phyloP scores from a whole-genome alignment of 1,284 basidiomycete genomes.

The Heliocybe sulcata region DNA sequence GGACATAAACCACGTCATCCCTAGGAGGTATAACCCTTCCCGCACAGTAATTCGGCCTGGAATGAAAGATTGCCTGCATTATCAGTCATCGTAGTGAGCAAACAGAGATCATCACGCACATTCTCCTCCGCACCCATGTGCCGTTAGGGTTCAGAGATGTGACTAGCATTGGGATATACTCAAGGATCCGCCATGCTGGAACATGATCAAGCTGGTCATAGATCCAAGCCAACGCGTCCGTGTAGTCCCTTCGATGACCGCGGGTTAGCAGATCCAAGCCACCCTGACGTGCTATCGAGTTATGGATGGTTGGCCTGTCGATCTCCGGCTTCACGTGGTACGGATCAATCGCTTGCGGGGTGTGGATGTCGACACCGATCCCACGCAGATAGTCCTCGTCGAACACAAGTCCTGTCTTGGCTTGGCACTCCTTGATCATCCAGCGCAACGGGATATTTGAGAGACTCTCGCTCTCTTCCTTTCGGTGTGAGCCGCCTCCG shows the following conservation, averaged over 20 bases:
- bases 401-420: conserved; percentile 45
- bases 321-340: background rate
- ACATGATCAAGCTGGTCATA: conserved; percentile 20
- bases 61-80: background rate
- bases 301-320: background rate
- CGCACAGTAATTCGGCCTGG: background rate
- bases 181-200: conserved; percentile 34
- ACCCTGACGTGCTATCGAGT: background rate
- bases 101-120: conserved; percentile 13
- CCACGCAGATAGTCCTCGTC: conserved; percentile 30
- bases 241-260: conserved; percentile 12
- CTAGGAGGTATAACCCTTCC: conserved; percentile 1
- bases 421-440: conserved; percentile 58
- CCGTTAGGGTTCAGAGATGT: conserved; percentile 27
- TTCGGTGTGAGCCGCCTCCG: conserved; percentile 52
- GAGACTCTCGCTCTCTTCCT: conserved; percentile 35
- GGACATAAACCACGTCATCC: background rate
- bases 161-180: conserved; percentile 30
- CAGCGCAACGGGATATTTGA: conserved; percentile 61
- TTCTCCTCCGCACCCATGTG: conserved; percentile 24
- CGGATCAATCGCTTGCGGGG: background rate
- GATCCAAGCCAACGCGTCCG: conserved; percentile 23
- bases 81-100: background rate
- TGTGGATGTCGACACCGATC: conserved; percentile 20
- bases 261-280: background rate